Evolutionary conservation across 345 rosid species (phyloP), one percentile per base, ranked within the genome.

Genomic region (Eucalyptus pauciflora): DNA sequence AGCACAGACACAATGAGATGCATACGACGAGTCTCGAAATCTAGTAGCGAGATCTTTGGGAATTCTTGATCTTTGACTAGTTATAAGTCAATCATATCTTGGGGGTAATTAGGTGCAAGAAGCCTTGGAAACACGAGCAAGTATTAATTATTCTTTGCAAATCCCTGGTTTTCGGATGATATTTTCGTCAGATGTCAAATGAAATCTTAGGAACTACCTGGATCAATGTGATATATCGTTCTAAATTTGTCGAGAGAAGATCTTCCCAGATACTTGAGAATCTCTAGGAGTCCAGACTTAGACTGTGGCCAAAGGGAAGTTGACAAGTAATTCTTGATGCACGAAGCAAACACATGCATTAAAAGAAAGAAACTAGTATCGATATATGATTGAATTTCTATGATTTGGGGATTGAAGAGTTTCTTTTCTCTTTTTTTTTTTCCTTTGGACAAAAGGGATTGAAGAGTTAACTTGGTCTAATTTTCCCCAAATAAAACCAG

Each of bases 171-270:
- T 37, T 71, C 4, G 83, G 83, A 71, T 37, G 14, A 71, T 37
- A 37, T 56, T 37, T 71, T 41, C 46, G 83, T 69, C 2, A 76
- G 85, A 86, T 87, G 54, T 48, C 86, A 76, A 88, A 71, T 91
- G 85, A 88, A 89, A 92, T 90, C 87, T 85, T 46, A 86, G 88
- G 76, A 54, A 86, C 85, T 92, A 24, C 41, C 86, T 31, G 46
- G 83, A 86, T 88, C 80, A 88, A 31, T 37, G 56, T 4, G 83
- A 76, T 41, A 20, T 37, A 41, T 76, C 22, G 48, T 33, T 37
- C 81, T 71, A 33, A 33, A 33, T 71, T 71, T 33, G 81, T 76
- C 85, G 48, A 76, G 85, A 20, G 85, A 76, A 41, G 85, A 76
- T 76, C 85, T 76, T 76, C 46, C 85, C 3, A 76, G 27, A 41